Evolutionary conservation across 805 yeast species (phyloP).

Genomic region (Candida taoyuanica): DNA sequence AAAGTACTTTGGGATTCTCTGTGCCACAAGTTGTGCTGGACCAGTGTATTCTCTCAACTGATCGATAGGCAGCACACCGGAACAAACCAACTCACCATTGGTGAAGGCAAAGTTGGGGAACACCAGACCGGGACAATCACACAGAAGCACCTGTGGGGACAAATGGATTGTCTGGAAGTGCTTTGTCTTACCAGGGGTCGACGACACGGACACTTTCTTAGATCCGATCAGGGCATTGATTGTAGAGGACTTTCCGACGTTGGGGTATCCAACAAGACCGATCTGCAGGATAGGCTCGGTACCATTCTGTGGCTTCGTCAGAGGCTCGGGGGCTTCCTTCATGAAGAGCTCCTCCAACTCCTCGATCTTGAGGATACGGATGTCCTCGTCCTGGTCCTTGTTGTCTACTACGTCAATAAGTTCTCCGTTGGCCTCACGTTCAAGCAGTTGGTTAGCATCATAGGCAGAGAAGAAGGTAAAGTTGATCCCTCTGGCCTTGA

Average conservation of each 20-base stretch:
- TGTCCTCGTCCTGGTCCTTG: constrained; percentile 39
- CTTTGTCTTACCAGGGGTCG: constrained; percentile 98
- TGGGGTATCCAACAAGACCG: constrained; percentile 97
- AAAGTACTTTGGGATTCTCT: constrained; percentile 82
- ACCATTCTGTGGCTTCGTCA: constrained; percentile 51
- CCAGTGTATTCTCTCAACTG: constrained; percentile 91
- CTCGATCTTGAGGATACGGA: constrained; percentile 72
- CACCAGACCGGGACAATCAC: constrained; percentile 99
- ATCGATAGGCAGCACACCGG: constrained; percentile 98
- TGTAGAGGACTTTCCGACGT: constrained; percentile 95
- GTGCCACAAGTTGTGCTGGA: constrained; percentile 79
- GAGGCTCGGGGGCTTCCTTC: constrained; percentile 68
- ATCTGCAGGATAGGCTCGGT: constrained; percentile 69
- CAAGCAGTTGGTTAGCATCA: constrained; percentile 71
- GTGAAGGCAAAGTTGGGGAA: constrained; percentile 97
- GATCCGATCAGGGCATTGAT: constrained; percentile 95
- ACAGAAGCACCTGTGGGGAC: constrained; percentile 75
- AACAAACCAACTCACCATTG: constrained; percentile 93
- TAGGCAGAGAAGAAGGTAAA: constrained; percentile 93
- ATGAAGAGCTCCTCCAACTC: constrained; percentile 81
- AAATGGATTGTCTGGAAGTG: constrained; percentile 95
- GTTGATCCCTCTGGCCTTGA: constrained; percentile 59
- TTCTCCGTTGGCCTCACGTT: constrained; percentile 47
- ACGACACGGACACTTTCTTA: constrained; percentile 94
- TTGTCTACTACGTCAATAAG: constrained; percentile 24